Evolutionary conservation across 352 stramenopile species (phyloP), one percentile per base, ranked within the genome.

Genomic region (Globisporangium nunn): DNA sequence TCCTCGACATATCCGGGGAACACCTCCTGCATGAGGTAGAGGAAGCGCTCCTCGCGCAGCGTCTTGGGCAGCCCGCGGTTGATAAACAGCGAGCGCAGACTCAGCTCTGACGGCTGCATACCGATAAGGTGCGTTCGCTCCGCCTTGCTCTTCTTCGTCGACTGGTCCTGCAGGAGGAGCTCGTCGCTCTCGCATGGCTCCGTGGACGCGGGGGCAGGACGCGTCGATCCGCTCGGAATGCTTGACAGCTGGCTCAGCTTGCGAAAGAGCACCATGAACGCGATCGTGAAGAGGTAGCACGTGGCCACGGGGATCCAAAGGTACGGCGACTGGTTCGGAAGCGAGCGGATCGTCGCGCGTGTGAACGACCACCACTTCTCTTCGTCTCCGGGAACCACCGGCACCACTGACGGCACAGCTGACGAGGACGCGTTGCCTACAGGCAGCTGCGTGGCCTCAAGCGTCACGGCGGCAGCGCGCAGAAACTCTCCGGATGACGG

Each of bases 1-100:
- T 92, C 81, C 41, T 89, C 75, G 12, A 94, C 63, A 63, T 92
- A 94, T 0, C 74, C 71, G 14, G 81, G 84, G 57, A 94, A 94
- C 1, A 94, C 81, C 47, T 94, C 72, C 28, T 92, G 69, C 47
- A 94, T 69, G 49, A 94, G 61, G 58, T 81, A 85, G 15, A 91
- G 66, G 58, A 92, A 70, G 7, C 84, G 81, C 58, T 87, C 79
- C 50, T 92, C 81, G 7, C 76, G 75, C 50, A 94, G 68, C 47
- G 73, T 78, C 66, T 89, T 88, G 40, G 84, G 81, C 40, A 91
- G 58, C 28, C 80, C 78, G 30, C 80, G 78, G 57, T 91, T 70
- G n/a, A 94, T 76, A 58, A 94, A 89, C 11, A 94, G 64, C 33
- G 81, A 89, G 18, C 79, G 73, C 48, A 79, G 71, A 52, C 81